Base-by-base conservation (phyloP, 306 rosid species). In the Begonia loranthoides region DNA sequence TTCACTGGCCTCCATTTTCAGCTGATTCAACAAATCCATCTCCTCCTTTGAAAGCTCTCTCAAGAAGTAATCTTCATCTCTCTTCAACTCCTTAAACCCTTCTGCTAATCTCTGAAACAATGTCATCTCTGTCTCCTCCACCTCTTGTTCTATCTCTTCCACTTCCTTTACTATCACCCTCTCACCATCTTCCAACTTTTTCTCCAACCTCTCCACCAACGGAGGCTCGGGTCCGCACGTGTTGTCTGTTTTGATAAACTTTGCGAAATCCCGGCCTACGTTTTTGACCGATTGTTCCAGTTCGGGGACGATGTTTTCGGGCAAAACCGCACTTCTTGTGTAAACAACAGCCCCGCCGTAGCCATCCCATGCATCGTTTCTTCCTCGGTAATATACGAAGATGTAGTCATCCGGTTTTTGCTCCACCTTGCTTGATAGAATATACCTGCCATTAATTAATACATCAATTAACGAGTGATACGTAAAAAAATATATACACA, bases 281-380 rank as follows among this genome's bases (percentile, higher is more conserved):
- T 74, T 80, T 63, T 64, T 75, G 0, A 94, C 86, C 38, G 94
- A 85, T 34, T 9, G 80, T 44, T 78, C 76, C 21, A 86, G 93
- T 38, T 82, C 88, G 0, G 93, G 99, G 67, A 90, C 51, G 45
- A 83, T 74, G 50, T 74, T 74, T 65, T 80, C 88, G 4, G 95
- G 99, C 69, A 90, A 65, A 44, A 73, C 80, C 55, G 92, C 67
- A 69, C 84, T 86, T 72, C 88, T 86, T 49, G 99, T 86, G 68
- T 90, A 82, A 51, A 90, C 43, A 17, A 90, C 78, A 33, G 99
- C 77, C 40, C 99, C 99, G 2, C 99, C 99, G 15, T 90, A 86
- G 24, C 99, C 99, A 50, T 90, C 99, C 99, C 95, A 86, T n/a
- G 99, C 99, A 65, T 83, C 99, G 9, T 90, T 90, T 28, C 77